These are phyloP conservation scores for Volvox africanus DNA, from an alignment of 139 green algal species.

Conservation along the genomic window DNA sequence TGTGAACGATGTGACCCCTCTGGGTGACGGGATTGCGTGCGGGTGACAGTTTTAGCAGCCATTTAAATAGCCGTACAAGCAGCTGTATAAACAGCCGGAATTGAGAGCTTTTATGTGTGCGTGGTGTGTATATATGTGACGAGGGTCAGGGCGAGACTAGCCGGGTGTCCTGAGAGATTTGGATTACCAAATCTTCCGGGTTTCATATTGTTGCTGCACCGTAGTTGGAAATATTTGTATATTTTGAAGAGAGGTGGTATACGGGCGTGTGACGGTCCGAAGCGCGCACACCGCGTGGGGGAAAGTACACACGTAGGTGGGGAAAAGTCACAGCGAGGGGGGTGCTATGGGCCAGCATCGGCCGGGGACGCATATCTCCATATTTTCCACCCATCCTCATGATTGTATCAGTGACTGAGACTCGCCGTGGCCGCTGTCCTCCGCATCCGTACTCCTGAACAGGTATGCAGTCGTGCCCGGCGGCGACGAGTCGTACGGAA, in stretches of 20 bases:
- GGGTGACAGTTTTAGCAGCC: too few relatives aligned
- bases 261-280: too few relatives aligned
- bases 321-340: too few relatives aligned
- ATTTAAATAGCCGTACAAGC: too few relatives aligned
- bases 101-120: background rate
- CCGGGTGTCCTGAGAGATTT: background rate
- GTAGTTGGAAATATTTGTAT: too few relatives aligned
- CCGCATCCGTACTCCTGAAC: background rate
- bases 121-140: background rate
- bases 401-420: background rate
- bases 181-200: background rate
- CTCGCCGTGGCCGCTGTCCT: background rate
- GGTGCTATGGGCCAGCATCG: background rate
- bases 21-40: background rate
- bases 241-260: too few relatives aligned
- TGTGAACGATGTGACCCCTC: slow-evolving; percentile 37
- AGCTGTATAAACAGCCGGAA: background rate
- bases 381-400: background rate
- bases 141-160: background rate
- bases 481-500: slow-evolving; percentile 37
- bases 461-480: slow-evolving; percentile 48
- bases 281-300: too few relatives aligned
- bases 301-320: too few relatives aligned
- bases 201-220: too few relatives aligned
- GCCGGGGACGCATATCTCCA: too few relatives aligned